A percentile compares a stretch with the other conserved stretches of the same genome.
phyloP scores from a whole-genome alignment of 495 filamentous ascomycete genomes.

The Penicillium canariense region DNA sequence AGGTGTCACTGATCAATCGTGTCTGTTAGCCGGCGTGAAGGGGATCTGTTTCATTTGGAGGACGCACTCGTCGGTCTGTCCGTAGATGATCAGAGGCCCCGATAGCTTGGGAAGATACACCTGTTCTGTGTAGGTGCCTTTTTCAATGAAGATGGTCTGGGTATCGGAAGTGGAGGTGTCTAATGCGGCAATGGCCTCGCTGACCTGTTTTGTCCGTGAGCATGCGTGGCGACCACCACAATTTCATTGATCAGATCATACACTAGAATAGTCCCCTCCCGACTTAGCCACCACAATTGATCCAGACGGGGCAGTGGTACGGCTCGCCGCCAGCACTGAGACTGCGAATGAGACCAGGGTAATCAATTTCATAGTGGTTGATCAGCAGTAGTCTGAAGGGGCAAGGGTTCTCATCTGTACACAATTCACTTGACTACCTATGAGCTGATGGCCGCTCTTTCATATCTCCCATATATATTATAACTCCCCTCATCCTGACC shows the following conservation, averaged over 20 bases:
- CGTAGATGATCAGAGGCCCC: constrained; percentile 58
- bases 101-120: constrained; percentile 50
- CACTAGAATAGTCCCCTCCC: constrained; percentile 39
- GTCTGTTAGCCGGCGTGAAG: not conserved
- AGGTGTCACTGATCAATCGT: constrained; percentile 35
- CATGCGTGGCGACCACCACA: not conserved
- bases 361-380: constrained; percentile 11
- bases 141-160: constrained; percentile 63
- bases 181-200: constrained; percentile 55
- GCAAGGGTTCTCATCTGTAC: not conserved
- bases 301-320: constrained; percentile 49
- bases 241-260: constrained; percentile 1
- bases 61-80: constrained; percentile 53
- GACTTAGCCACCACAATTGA: constrained; percentile 52
- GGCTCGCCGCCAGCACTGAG: constrained; percentile 35
- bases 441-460: not conserved
- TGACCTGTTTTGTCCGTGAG: constrained; percentile 36
- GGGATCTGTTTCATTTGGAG: not conserved
- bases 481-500: not conserved
- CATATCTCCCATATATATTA: not conserved
- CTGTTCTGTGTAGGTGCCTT: constrained; percentile 57
- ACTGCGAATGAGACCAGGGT: constrained; percentile 21
- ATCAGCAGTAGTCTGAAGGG: not conserved
- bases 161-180: constrained; percentile 41
- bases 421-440: not conserved